Evolutionary conservation across 2,329 filamentous ascomycete species (phyloP).

Genomic region (Sporothrix luriei): DNA sequence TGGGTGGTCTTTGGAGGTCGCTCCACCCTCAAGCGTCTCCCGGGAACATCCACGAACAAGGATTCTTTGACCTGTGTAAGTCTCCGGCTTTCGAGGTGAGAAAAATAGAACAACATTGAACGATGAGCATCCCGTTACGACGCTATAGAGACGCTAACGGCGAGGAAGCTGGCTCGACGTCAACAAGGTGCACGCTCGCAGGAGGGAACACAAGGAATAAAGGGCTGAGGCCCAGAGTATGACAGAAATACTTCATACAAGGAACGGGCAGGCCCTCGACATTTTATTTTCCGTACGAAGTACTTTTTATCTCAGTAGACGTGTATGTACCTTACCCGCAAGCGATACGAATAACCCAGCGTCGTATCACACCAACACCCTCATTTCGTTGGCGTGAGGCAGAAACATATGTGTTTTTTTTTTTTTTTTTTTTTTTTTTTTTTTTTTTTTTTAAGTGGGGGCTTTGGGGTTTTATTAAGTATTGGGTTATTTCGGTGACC

Average conservation of each 20-base stretch:
- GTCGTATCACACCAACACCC: not conserved
- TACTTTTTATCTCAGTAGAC: not conserved
- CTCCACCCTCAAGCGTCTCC: not conserved
- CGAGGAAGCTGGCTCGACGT: not conserved
- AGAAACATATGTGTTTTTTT: not conserved
- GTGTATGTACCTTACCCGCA: slow-evolving; percentile 8
- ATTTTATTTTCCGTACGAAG: not conserved
- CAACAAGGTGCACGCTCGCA: not conserved
- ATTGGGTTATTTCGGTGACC: not conserved
- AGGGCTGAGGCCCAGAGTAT: slow-evolving; percentile 14
- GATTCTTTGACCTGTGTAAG: slow-evolving; percentile 1
- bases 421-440: no score
- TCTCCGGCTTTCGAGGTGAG: not conserved
- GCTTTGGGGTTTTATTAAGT: not conserved
- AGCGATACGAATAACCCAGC: slow-evolving; percentile 9
- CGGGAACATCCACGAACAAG: not conserved
- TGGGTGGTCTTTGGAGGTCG: not conserved
- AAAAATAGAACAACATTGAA: slow-evolving; percentile 19
- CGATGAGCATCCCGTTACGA: slow-evolving; percentile 4
- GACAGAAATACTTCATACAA: not conserved
- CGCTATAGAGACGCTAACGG: not conserved
- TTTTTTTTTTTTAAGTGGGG: no score
- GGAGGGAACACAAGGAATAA: not conserved
- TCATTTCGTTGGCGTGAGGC: slow-evolving; percentile 12
- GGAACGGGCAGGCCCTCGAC: not conserved